phyloP scores from a whole-genome alignment of 2,329 filamentous ascomycete species.

The Zymoseptoria ardabiliae region DNA sequence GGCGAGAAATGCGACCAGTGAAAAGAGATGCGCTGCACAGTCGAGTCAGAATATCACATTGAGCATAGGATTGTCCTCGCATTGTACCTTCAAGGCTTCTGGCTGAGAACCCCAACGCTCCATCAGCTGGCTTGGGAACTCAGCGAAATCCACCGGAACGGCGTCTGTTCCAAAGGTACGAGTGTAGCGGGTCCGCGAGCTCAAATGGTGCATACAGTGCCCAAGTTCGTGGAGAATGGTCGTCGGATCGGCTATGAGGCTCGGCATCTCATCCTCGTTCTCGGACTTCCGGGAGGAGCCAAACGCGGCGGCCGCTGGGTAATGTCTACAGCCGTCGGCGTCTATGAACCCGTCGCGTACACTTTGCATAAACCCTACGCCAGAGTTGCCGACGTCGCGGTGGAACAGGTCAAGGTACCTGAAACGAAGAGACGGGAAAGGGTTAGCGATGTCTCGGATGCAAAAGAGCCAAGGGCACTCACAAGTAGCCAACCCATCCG shows the following conservation, averaged over 20 bases:
- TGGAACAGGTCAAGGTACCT: background rate
- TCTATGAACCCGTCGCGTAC: background rate
- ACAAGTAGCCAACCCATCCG: background rate
- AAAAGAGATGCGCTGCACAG: conserved; percentile 3
- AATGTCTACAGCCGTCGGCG: background rate
- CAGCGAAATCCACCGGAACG: background rate
- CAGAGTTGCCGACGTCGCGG: background rate
- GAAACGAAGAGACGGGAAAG: too few relatives aligned
- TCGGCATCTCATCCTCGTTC: background rate
- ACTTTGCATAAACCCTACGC: background rate
- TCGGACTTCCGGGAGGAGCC: background rate
- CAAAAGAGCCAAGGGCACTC: too few relatives aligned
- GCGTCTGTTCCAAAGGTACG: background rate
- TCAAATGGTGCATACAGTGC: background rate
- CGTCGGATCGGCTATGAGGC: background rate
- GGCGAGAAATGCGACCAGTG: conserved; percentile 7
- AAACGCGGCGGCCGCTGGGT: background rate
- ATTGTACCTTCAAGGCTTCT: background rate
- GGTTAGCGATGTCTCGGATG: too few relatives aligned
- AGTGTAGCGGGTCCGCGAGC: background rate
- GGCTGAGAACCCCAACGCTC: background rate
- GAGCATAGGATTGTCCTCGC: background rate
- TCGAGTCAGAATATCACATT: background rate
- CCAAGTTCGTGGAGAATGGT: background rate
- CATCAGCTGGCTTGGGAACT: background rate